Evolutionary conservation across 192 early-diverging fungal genomes (phyloP).

Genomic region (Martensiomyces pterosporus): DNA sequence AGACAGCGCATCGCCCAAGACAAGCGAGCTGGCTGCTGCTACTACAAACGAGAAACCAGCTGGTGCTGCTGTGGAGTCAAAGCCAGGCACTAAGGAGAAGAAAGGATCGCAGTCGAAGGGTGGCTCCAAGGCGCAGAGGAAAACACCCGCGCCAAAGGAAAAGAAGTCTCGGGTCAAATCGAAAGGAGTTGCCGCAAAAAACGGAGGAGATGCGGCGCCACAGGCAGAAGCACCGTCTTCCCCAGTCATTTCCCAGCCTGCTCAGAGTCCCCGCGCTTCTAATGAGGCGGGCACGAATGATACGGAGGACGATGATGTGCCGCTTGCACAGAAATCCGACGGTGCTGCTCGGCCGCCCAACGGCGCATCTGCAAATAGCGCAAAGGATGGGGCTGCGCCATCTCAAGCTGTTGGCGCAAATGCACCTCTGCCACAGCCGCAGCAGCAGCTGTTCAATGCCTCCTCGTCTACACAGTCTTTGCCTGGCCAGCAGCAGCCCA

Average conservation of each 20-base stretch:
- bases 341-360: neutral
- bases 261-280: neutral
- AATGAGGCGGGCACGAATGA: neutral
- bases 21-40: neutral
- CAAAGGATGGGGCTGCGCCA: neutral
- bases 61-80: neutral
- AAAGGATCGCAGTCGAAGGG: slow-evolving; percentile 12
- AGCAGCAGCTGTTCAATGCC: neutral
- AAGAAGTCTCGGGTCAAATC: slow-evolving; percentile 31
- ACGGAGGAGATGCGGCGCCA: neutral
- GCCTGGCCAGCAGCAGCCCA: neutral
- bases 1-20: neutral
- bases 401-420: neutral
- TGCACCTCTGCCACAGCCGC: neutral
- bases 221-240: neutral
- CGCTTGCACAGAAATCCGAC: slow-evolving; percentile 12
- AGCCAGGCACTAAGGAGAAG: slow-evolving; percentile 11
- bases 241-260: neutral
- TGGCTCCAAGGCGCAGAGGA: slow-evolving; percentile 13
- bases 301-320: slow-evolving; percentile 13
- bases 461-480: neutral
- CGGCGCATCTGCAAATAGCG: neutral
- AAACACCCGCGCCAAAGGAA: slow-evolving; percentile 21
- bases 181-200: slow-evolving; percentile 18
- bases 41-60: neutral